Percentiles rank a stretch among this genome's conserved stretches.
Conservation (phyloP, 352 stramenopile genomes). For the Thalassiosira sp. region DNA sequence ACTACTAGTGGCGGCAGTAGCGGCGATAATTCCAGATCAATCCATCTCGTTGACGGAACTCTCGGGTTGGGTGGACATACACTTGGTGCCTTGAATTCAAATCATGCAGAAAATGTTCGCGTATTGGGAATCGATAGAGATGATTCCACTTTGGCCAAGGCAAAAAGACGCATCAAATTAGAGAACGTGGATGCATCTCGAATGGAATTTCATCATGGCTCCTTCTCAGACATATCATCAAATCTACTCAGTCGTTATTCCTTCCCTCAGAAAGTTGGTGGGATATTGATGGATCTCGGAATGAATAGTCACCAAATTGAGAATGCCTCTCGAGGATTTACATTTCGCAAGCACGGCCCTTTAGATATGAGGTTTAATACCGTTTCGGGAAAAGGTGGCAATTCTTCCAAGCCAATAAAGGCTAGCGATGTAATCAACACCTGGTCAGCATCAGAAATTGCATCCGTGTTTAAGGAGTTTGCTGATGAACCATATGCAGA, state of each 20-base stretch:
- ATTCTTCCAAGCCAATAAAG: background rate
- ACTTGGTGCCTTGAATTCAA: background rate
- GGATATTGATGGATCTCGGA: conserved; percentile 23
- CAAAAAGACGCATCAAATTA: conserved; percentile 10
- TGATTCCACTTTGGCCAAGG: conserved; percentile 2
- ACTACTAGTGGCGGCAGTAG: too few relatives aligned
- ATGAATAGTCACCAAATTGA: conserved; percentile 27
- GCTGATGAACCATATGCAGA: conserved; percentile 16
- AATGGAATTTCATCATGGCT: conserved; percentile 10
- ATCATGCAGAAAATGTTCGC: background rate
- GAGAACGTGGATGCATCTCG: background rate
- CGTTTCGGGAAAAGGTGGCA: background rate
- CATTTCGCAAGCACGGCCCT: conserved; percentile 24
- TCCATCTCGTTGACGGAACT: conserved; percentile 20
- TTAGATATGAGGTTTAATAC: conserved; percentile 28
- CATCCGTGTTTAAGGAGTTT: conserved; percentile 4
- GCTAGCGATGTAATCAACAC: conserved; percentile 15
- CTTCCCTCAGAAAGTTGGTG: conserved; percentile 20
- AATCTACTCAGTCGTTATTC: conserved; percentile 5
- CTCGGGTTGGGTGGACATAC: conserved; percentile 23
- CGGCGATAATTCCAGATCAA: background rate
- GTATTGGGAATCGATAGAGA: conserved; percentile 25
- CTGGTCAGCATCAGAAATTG: conserved; percentile 3
- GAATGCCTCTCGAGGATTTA: conserved; percentile 18
- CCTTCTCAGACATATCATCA: conserved; percentile 19